phyloP scores from a whole-genome alignment of 208 protist species.

The Angomonas deanei region DNA sequence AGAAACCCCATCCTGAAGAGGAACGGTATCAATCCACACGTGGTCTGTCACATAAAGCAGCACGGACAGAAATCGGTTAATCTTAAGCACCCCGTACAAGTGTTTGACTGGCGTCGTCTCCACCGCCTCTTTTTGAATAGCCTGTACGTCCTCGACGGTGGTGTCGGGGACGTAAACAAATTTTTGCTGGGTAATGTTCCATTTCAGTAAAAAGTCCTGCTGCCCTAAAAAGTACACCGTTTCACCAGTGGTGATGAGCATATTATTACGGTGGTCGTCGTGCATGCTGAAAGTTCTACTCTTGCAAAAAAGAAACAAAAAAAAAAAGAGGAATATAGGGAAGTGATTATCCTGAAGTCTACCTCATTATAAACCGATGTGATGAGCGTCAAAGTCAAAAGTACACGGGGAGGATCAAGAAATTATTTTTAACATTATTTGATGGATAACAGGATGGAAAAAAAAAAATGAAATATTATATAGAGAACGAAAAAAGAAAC shows the following conservation, averaged over 20 bases:
- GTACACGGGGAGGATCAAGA: no score
- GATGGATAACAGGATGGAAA: conserved; percentile 7
- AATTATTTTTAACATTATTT: no score
- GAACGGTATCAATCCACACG: conserved; percentile 31
- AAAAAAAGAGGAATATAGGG: background rate
- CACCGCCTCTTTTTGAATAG: no score
- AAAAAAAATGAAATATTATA: conserved; percentile 2
- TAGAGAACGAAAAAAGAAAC: background rate
- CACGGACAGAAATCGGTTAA: conserved; percentile 37
- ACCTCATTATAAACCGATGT: background rate
- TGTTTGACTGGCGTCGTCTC: background rate
- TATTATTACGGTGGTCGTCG: background rate
- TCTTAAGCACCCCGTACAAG: conserved; percentile 64
- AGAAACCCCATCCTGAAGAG: no score
- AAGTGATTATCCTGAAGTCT: background rate
- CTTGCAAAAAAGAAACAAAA: background rate
- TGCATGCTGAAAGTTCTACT: background rate
- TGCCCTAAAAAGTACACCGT: background rate
- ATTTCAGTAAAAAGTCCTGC: background rate
- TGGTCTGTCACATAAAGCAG: conserved; percentile 57
- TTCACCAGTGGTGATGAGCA: background rate
- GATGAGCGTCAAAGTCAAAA: no score
- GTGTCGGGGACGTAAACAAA: no score
- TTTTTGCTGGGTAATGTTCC: background rate
- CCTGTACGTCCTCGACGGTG: no score